Evolutionary conservation across 441 rosid genomes (phyloP).

Genomic region (Iberis amara): DNA sequence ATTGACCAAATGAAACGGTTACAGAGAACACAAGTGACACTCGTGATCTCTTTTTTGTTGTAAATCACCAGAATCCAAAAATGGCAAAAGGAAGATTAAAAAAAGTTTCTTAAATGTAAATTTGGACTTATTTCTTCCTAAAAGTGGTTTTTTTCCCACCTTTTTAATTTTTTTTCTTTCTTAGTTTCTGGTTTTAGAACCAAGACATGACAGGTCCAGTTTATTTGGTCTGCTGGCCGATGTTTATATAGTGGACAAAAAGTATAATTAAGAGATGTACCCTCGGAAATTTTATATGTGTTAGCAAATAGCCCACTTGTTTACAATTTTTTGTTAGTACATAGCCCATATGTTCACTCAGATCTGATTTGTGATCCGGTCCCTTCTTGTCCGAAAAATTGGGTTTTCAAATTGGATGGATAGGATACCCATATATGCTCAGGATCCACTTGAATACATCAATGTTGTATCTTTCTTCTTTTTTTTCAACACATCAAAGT

Average conservation of each 20-base stretch:
- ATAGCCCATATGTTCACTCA: too few species aligned
- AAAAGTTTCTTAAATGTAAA: slow-evolving; percentile 9
- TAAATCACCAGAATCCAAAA: slow-evolving; percentile 30
- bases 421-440: too few species aligned
- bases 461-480: too few species aligned
- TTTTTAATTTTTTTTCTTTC: too few species aligned
- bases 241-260: slow-evolving; percentile 18
- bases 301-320: background rate
- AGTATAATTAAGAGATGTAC: background rate
- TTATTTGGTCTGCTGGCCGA: slow-evolving; percentile 19
- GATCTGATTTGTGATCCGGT: too few species aligned
- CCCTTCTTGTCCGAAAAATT: too few species aligned
- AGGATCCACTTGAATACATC: too few species aligned
- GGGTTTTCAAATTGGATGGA: too few species aligned
- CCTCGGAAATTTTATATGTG: background rate
- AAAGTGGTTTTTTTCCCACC: background rate
- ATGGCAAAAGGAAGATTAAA: slow-evolving; percentile 2
- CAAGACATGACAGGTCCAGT: slow-evolving; percentile 24
- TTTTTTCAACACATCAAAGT: too few species aligned
- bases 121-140: background rate
- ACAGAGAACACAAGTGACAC: slow-evolving; percentile 32
- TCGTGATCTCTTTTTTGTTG: slow-evolving; percentile 26
- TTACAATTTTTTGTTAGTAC: background rate
- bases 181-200: slow-evolving; percentile 11
- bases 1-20: slow-evolving; percentile 32